These are phyloP conservation scores for Cordyceps sp. DNA, from an alignment of 2,329 filamentous ascomycete genomes.

Conservation along the genomic window DNA sequence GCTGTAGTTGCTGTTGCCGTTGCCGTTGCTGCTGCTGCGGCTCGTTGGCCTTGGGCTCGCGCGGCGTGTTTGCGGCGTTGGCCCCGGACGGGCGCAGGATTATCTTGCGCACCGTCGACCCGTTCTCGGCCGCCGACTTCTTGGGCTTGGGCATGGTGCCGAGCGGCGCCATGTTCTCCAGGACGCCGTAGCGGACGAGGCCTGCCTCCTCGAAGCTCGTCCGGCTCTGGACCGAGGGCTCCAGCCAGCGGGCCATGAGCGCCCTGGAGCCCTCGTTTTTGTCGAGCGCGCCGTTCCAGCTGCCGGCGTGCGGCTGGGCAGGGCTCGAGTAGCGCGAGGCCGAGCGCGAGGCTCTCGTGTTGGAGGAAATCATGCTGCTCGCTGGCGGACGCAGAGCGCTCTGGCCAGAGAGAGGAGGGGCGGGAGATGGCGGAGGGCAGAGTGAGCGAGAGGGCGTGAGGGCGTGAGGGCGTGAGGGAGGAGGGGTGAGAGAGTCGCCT, in stretches of 20 bases:
- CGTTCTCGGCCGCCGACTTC: conserved; percentile 14
- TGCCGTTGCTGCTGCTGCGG: too few relatives aligned
- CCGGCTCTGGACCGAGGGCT: conserved; percentile 40
- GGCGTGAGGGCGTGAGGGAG: neutral
- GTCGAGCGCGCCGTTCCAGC: conserved; percentile 18
- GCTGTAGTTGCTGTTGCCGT: too few relatives aligned
- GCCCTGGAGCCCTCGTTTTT: conserved; percentile 24
- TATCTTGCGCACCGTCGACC: conserved; percentile 20
- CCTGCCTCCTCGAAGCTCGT: conserved; percentile 67
- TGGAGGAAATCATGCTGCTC: conserved; percentile 22
- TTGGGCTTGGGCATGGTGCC: conserved; percentile 52
- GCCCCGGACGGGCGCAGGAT: conserved; percentile 24
- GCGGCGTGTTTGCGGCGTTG: too few relatives aligned
- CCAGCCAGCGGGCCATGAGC: conserved; percentile 41
- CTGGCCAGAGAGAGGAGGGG: neutral
- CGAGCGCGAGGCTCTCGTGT: conserved; percentile 31
- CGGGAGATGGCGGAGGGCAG: neutral
- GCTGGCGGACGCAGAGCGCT: too few relatives aligned
- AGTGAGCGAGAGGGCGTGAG: neutral
- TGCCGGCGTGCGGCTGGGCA: conserved; percentile 14
- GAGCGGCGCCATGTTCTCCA: conserved; percentile 71
- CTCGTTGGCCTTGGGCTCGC: conserved; percentile 11
- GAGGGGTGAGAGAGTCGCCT: neutral
- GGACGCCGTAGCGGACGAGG: conserved; percentile 55
- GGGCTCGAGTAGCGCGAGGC: conserved; percentile 37